phyloP scores from a whole-genome alignment of 2,329 filamentous ascomycete genomes.

The Talaromyces sp. region DNA sequence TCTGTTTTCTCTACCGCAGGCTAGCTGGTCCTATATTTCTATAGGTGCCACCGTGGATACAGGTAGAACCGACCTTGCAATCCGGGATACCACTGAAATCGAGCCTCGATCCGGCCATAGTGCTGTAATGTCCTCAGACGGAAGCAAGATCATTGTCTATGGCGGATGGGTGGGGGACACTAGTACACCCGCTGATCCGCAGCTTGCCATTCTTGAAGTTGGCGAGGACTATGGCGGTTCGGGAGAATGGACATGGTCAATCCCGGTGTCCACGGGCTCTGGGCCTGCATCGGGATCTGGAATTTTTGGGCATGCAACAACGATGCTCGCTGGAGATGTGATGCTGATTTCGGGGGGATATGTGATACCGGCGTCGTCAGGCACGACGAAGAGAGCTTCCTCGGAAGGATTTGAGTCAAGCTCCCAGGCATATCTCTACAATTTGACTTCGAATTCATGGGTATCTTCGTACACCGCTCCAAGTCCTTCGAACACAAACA shows the following conservation, averaged over 20 bases:
- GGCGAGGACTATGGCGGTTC: slow-evolving; percentile 65
- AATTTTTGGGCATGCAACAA: slow-evolving; percentile 60
- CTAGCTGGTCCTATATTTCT: slow-evolving; percentile 77
- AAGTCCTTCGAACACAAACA: slow-evolving; percentile 20
- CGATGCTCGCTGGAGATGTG: slow-evolving; percentile 59
- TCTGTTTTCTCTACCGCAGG: slow-evolving; percentile 79
- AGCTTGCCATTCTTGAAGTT: slow-evolving; percentile 73
- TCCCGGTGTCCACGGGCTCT: slow-evolving; percentile 35
- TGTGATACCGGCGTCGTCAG: slow-evolving; percentile 43
- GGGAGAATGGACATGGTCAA: slow-evolving; percentile 44
- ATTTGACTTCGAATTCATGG: slow-evolving; percentile 61
- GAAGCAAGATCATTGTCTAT: slow-evolving; percentile 70
- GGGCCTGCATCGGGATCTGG: slow-evolving; percentile 46
- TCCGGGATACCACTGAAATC: slow-evolving; percentile 51
- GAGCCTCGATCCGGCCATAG: slow-evolving; percentile 89
- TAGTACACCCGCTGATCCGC: slow-evolving; percentile 71
- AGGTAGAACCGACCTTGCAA: slow-evolving; percentile 56
- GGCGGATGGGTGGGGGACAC: slow-evolving; percentile 92
- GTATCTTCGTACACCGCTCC: slow-evolving; percentile 55
- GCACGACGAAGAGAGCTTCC: slow-evolving; percentile 36
- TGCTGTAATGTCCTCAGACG: slow-evolving; percentile 75
- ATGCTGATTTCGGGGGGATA: slow-evolving; percentile 63
- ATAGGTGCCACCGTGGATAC: slow-evolving; percentile 49
- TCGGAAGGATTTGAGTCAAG: slow-evolving; percentile 33
- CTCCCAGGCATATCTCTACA: slow-evolving; percentile 56